Evolutionary conservation across 495 filamentous ascomycete species (phyloP), one percentile per base, ranked within the genome.

Genomic region (Symbiotaphrina buchneri): DNA sequence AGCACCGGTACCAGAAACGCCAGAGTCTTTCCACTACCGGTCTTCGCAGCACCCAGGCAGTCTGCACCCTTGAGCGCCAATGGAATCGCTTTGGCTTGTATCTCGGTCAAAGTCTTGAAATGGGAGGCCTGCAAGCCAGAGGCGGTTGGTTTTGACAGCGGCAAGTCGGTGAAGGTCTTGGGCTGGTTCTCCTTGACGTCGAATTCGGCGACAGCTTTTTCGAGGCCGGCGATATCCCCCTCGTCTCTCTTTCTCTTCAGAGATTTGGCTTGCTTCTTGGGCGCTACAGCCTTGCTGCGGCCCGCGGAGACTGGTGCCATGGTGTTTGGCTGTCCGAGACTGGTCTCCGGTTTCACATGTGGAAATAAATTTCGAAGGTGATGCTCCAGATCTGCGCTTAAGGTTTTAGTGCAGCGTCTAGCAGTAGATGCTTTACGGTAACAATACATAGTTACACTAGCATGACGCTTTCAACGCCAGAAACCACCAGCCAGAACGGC

Each of bases 31-130:
- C 87, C 87, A 51, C 77, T 85, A 27, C 87, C 87, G 1, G 87
- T 99, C 51, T 93, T 94, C 24, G 87, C 87, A 15, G 90, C 87
- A 25, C 87, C 87, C 30, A 99, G 74, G 21, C 94, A 74, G 45
- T 99, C 90, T 15, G 59, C 55, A 30, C 81, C 83, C 52, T 90
- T 81, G 34, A 99, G 60, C 3, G 77, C 84, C 30, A 75, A 59
- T 5, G 74, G 78, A 41, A 99, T 74, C 13, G 82, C 80, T 48
- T 71, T 73, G 21, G 68, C 68, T 51, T 99, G 87, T 41, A 99
- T 82, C 37, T 91, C 82, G 23, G 90, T 99, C 30, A 94, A 57
- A 10, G 64, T 69, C 46, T 83, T 77, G 60, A 79, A 99, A 46
- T 93, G 81, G 5, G 74, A 79, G n/a, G 74, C 61, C 34, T 81